Base-by-base conservation (phyloP, 129 eudicot species). In the Solidago caesia region DNA sequence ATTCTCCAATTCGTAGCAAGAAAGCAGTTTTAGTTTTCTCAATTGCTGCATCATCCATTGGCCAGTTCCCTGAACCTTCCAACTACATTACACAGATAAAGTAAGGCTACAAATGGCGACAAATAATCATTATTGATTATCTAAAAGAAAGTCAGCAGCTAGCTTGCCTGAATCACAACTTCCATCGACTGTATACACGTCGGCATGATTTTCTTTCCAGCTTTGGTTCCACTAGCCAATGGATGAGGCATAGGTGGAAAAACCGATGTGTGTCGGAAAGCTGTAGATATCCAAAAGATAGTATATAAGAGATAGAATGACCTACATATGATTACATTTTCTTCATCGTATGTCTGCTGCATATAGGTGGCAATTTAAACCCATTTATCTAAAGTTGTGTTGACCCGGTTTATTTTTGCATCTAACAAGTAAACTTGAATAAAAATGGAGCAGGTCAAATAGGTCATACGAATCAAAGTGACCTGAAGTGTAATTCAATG, bases 11-110 rank as follows among this genome's bases (percentile, higher is more conserved):
- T 78, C 81, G 78, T 57, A 94, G 86, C 83, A 94, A 77, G 73
- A 94, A 94, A 44, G 97, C 97, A 65, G 96, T 64, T 86, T 94
- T 94, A 25, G 97, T 94, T 83, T 94, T 94, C 84, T 94, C 98
- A 76, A 91, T 82, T 8, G 98, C 96, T 67, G 79, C 72, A 74
- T 91, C 97, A 80, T 90, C 92, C 91, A 87, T 83, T 12, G 97
- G 98, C 98, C 98, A 93, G 68, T 88, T 86, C 41, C 98, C 98
- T 44, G 98, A 93, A 73, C 98, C 98, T 87, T 93, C 98, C 81
- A 93, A 87, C 98, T 93, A 74, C 52, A 79, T 68, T 75, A 52
- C 9, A 71, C 16, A 69, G n/a, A 75, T 70, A 16, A 76, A 77
- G 10, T 39, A 59, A 48, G 26, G 62, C 41, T 2, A 46, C 60